Base-by-base conservation (phyloP, 345 rosid genomes). In the Euclidium syriacum region DNA sequence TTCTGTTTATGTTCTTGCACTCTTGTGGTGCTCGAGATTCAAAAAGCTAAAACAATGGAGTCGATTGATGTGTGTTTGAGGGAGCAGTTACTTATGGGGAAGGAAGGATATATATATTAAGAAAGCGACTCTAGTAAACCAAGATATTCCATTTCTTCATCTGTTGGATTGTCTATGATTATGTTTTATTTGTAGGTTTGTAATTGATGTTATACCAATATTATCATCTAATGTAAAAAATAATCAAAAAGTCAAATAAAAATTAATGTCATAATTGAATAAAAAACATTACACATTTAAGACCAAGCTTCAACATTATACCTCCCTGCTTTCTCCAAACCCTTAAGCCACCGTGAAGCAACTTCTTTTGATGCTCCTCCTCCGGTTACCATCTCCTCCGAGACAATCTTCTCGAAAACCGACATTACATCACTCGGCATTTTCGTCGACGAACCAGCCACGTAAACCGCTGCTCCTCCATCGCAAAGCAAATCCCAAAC, bases 281-380 rank as follows among this genome's bases (percentile, higher is more conserved):
- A 20, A 10, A n/a, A n/a, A 40, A 57, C 24, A 43, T 11, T 19
- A 18, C 39, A 36, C 10, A 47, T 32, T 85, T 77, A 92, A 43
- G 95, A 81, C 99, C 99, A 94, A 62, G 96, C 95, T 81, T 94
- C 97, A 55, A 94, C 95, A 77, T 83, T 84, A 81, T 90, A 90
- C 56, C 72, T 85, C 15, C 97, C 90, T 12, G 81, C 84, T 58
- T 71, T 94, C 71, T 94, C 91, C 75, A 87, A 55, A 52, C 80
- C 82, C 76, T 79, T 81, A 12, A 94, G 79, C 83, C 76, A 81
- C 69, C 68, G 52, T 9, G 44, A 77, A 8, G 90, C 95, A 12
- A 75, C 46, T 48, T 80, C 96, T 72, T 42, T 84, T 2, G 95
- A 51, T 63, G 78, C 77, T 43, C 73, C 73, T n/a, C n/a, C n/a